Base-by-base conservation (phyloP, 495 filamentous ascomycete genomes). In the Aspergillus incahuasiensis region DNA sequence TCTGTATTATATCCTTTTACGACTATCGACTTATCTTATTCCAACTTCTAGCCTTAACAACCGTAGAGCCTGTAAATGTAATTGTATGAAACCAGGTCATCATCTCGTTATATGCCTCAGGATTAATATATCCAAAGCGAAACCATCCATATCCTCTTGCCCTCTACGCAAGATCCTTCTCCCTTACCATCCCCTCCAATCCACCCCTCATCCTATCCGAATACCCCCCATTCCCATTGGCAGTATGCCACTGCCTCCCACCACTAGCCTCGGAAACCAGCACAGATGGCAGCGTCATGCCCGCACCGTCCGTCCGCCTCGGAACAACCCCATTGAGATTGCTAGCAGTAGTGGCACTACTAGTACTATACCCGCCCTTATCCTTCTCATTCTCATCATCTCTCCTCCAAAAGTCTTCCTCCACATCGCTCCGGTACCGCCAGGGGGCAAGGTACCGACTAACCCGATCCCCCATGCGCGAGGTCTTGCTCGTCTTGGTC, bases 391-490 rank as follows among this genome's bases (percentile, higher is more conserved):
- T 64, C 60, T 34, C 59, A 49, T 49, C 61, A 49, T 74, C 64
- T 40, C 65, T 49, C 41, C 63, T 56, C 71, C 71, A 74, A 44
- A 74, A 69, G 54, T 74, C 71, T 1, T 73, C 68, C 18, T 71
- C 67, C 19, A 61, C 32, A 22, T 69, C 55, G 34, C 43, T 59
- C 18, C 60, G 53, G 28, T 62, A 53, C n/a, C 57, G 46, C 30
- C 59, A 56, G 5, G 22, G 9, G 1, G 54, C 38, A 28, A 56
- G 66, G 47, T 69, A 72, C 19, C 63, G 50, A 39, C 66, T 53
- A 19, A 70, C 65, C 0, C 66, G 60, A 28, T 65, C 63, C 3
- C 65, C 55, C 42, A 66, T 50, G 0, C 25, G 45, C 1, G 66
- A 66, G 19, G 66, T 62, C 15, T 67, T 65, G 28, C 64, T 62